phyloP scores from a whole-genome alignment of 2,329 filamentous ascomycete genomes.

The Cladosporium halotolerans region DNA sequence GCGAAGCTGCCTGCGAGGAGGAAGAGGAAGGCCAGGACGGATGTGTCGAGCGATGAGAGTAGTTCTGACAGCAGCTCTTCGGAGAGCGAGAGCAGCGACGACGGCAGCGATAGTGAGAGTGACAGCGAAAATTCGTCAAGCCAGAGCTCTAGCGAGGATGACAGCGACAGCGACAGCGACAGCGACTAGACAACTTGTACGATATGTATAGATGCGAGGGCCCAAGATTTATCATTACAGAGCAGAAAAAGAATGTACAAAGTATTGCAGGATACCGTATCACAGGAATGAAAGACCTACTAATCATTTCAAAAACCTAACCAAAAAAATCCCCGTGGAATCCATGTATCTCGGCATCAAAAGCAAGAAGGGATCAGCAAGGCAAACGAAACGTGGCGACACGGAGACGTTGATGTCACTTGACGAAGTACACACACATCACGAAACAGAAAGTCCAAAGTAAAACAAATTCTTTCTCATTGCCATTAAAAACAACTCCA shows the following conservation, averaged over 20 bases:
- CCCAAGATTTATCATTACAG: no score
- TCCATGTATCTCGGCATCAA: no score
- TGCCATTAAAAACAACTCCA: not conserved
- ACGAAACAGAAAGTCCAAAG: not conserved
- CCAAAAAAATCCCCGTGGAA: no score
- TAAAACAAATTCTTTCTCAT: not conserved
- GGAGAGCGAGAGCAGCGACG: slow-evolving; percentile 12
- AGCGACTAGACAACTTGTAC: not conserved
- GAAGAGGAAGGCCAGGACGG: slow-evolving; percentile 29
- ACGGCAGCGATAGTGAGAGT: not conserved
- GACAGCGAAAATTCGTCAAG: not conserved
- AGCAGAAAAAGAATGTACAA: no score
- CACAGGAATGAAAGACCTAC: no score
- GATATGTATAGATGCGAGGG: not conserved
- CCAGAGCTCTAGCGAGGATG: not conserved
- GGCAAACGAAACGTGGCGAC: no score
- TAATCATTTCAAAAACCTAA: no score
- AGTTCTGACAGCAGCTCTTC: slow-evolving; percentile 13
- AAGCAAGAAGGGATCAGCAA: no score
- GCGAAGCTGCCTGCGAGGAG: slow-evolving; percentile 4
- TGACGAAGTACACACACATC: no score
- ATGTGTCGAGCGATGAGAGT: slow-evolving; percentile 24
- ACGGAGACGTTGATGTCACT: no score
- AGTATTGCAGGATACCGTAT: no score
- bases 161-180: not conserved